Base-by-base conservation (phyloP, 345 rosid genomes). In the Corchorus olitorius region DNA sequence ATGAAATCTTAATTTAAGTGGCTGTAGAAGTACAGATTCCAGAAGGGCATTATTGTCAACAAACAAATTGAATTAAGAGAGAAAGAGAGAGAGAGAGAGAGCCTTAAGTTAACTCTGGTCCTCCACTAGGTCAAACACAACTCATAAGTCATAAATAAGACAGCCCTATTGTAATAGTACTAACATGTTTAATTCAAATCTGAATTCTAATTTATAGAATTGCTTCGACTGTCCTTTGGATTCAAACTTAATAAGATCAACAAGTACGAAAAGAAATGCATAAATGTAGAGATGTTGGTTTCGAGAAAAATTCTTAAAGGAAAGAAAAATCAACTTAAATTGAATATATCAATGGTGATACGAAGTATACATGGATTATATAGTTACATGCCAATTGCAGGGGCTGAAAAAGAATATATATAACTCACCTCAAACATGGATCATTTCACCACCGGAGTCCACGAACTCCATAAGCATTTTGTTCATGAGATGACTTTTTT, bases 301-400 rank as follows among this genome's bases (percentile, higher is more conserved):
- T 68, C 2, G 6, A 75, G 66, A 17, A 50, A 50, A 75, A 27
- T 15, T 27, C 60, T 34, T 34, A 11, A 56, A 16, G 20, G 65
- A 27, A 7, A 16, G 71, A 60, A 15, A 8, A 50, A 67, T 27
- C 15, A 59, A 49, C 74, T 68, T 56, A 52, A 70, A 74, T 77
- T 66, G 73, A 73, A 72, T 60, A 69, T 65, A 35, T 35, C 27
- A 53, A 20, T 64, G 61, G 75, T 50, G 60, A 61, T 59, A 68
- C 64, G 73, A 41, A 84, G 76, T 20, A 61, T 80, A 62, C 69
- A 72, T 37, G 60, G 78, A 70, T 75, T 77, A 55, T 76, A 82
- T 49, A 76, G 62, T 75, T 67, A 69, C 37, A 70, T 37, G 82
- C 74, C 58, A 37, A 72, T 69, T 72, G 65, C 48, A 34, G 54